phyloP scores from a whole-genome alignment of 2,329 filamentous ascomycete species.

The Colletotrichum horii region DNA sequence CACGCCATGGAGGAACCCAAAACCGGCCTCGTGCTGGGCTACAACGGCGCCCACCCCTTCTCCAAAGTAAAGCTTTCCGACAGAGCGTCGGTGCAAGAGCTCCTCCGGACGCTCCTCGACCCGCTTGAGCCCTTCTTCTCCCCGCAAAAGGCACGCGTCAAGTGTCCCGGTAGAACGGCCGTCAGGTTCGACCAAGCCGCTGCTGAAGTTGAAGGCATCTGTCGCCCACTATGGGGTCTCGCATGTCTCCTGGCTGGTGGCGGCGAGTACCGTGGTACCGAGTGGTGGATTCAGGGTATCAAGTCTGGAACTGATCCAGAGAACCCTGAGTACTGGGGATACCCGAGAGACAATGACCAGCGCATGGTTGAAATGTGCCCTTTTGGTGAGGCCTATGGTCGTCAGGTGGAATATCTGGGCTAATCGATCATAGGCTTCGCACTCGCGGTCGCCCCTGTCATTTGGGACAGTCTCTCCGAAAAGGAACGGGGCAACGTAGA shows the following conservation, averaged over 20 bases:
- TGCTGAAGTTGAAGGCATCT: constrained; percentile 78
- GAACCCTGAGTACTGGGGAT: constrained; percentile 77
- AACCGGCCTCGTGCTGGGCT: constrained; percentile 48
- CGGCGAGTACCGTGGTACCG: constrained; percentile 66
- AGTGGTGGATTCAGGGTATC: constrained; percentile 74
- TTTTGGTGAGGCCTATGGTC: constrained; percentile 50
- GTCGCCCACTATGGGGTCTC: constrained; percentile 77
- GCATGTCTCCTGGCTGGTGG: constrained; percentile 73
- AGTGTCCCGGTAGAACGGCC: constrained; percentile 71
- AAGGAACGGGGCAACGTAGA: constrained; percentile 71
- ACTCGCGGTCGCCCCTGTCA: constrained; percentile 68
- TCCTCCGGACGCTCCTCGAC: constrained; percentile 68
- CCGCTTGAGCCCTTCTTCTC: constrained; percentile 77
- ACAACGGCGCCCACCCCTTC: constrained; percentile 60
- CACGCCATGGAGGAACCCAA: constrained; percentile 14
- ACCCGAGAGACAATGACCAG: constrained; percentile 77
- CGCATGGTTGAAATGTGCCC: constrained; percentile 88
- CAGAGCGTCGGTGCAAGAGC: constrained; percentile 62
- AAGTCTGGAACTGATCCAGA: constrained; percentile 74
- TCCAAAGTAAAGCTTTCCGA: constrained; percentile 54
- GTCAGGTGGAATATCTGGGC: background rate
- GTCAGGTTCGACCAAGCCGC: constrained; percentile 80
- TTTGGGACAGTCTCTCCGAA: constrained; percentile 71
- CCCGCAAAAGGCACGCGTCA: constrained; percentile 66
- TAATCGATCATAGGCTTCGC: constrained; percentile 58